phyloP scores from a whole-genome alignment of 2,329 filamentous ascomycete genomes.

The Colletotrichum eremochloae region DNA sequence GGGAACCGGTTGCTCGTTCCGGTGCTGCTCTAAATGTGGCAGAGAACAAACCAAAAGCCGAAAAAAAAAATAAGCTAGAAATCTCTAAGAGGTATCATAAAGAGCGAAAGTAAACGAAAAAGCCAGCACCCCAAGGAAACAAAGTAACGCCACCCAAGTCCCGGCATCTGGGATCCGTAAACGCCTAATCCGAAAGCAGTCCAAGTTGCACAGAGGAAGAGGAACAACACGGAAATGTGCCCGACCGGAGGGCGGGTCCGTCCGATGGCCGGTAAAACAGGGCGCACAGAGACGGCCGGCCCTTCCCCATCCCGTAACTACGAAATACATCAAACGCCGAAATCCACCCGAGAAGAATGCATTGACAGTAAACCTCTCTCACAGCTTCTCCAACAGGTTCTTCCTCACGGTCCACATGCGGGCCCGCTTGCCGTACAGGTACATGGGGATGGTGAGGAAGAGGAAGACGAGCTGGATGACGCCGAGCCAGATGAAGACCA shows the following conservation, averaged over 20 bases:
- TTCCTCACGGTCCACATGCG: conserved; percentile 94
- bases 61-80: not conserved
- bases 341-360: not conserved
- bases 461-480: conserved; percentile 85
- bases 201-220: not conserved
- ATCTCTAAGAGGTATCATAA: not conserved
- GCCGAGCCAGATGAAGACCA: conserved; percentile 85
- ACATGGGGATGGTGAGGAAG: conserved; percentile 87
- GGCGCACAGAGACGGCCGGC: too few species aligned
- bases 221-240: not conserved
- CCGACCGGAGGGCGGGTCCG: not conserved
- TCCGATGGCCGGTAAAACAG: not conserved
- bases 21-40: not conserved
- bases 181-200: not conserved
- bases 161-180: not conserved
- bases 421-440: conserved; percentile 90
- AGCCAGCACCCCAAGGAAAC: not conserved
- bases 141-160: not conserved
- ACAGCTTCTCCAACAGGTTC: conserved; percentile 86
- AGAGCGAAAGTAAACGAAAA: not conserved
- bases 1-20: not conserved
- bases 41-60: not conserved
- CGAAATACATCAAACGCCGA: not conserved
- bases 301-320: too few species aligned
- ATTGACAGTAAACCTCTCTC: not conserved